Conservation (phyloP, 441 rosid species). For the Populus hybrid region DNA sequence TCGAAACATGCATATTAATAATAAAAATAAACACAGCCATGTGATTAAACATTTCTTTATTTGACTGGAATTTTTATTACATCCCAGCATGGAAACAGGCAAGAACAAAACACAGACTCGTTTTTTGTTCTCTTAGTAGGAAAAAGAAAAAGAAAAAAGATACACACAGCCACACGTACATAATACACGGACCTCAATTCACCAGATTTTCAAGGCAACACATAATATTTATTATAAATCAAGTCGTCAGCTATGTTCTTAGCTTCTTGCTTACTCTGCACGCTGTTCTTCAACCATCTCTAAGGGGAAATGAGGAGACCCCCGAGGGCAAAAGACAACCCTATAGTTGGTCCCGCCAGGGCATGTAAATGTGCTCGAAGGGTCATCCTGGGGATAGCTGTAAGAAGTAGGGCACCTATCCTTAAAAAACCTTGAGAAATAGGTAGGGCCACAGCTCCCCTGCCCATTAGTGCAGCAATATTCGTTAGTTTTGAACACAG, state of each 20-base stretch:
- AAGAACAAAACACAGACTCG: not conserved
- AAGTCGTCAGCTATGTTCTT: no score
- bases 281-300: not conserved
- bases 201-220: no score
- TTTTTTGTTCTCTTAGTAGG: not conserved
- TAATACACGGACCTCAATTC: not conserved
- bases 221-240: no score
- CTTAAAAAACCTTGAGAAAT: constrained; percentile 43
- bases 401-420: constrained; percentile 43
- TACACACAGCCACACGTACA: not conserved
- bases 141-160: no score
- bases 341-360: constrained; percentile 40
- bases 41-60: not conserved
- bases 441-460: constrained; percentile 48
- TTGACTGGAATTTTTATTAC: not conserved
- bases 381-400: constrained; percentile 53
- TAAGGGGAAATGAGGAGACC: constrained; percentile 9
- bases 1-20: no score
- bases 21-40: not conserved
- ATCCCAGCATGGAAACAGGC: not conserved
- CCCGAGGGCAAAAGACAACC: constrained; percentile 47
- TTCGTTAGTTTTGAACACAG: constrained; percentile 39
- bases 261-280: not conserved
- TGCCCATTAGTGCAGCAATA: constrained; percentile 43
- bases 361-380: constrained; percentile 41